phyloP scores from a whole-genome alignment of 768 basidiomycete species.

The Tylopilus rubrobrunneus region DNA sequence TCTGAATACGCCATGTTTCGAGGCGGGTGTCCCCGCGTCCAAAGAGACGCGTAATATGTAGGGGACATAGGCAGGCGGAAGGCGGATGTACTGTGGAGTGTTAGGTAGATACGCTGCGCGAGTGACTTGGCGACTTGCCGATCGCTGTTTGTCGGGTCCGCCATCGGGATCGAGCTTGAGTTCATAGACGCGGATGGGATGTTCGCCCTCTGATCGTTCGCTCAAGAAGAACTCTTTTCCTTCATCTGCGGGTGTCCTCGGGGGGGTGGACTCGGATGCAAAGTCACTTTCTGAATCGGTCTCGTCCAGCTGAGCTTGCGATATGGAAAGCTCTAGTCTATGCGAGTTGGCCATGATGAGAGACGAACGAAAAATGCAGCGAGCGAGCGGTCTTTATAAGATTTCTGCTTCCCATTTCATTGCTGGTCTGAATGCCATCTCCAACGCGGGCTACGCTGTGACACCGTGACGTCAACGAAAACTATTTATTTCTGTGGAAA shows the following conservation, averaged over 20 bases:
- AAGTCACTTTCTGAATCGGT: not conserved
- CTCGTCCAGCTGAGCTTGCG: conserved; percentile 1
- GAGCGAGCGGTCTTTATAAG: conserved; percentile 12
- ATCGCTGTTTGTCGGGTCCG: conserved; percentile 79
- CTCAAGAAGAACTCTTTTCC: conserved; percentile 85
- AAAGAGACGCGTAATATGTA: conserved; percentile 90
- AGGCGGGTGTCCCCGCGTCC: conserved; percentile 88
- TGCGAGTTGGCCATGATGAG: conserved; percentile 12
- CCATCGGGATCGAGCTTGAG: conserved; percentile 86
- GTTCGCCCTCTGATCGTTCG: conserved; percentile 45
- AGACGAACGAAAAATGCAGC: not conserved
- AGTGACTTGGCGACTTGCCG: conserved; percentile 48
- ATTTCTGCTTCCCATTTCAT: conserved; percentile 9
- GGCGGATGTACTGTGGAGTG: conserved; percentile 78
- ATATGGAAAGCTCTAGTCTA: conserved; percentile 17
- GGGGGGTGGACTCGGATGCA: conserved; percentile 41
- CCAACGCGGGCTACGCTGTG: conserved; percentile 1
- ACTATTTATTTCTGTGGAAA: not conserved
- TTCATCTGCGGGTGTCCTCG: conserved; percentile 91
- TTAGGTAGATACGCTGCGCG: conserved; percentile 5
- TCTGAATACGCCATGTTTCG: conserved; percentile 87
- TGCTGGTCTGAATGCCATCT: not conserved
- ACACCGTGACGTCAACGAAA: conserved; percentile 20
- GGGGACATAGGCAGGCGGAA: conserved; percentile 85
- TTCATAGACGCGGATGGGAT: conserved; percentile 80